Percentiles rank a stretch among this genome's conserved stretches.
These are phyloP conservation scores for Linum usitatissimum DNA, from an alignment of 345 rosid species.

Conservation along the genomic window DNA sequence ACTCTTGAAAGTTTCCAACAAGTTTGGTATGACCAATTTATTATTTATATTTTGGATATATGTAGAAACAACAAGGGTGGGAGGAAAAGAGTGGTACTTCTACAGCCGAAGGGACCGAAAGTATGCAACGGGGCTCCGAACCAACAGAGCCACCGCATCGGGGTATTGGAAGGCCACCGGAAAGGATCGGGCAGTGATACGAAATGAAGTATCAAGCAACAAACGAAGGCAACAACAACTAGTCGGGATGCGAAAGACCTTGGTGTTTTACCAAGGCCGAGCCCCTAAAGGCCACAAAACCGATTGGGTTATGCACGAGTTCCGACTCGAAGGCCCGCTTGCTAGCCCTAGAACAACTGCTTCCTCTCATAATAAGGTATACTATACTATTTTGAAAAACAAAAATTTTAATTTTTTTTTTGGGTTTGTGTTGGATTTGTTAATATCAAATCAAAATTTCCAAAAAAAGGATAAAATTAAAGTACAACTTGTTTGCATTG, in stretches of 20 bases:
- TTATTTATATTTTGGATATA: no score
- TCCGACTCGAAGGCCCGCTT: conserved; percentile 50
- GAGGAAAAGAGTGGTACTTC: conserved; percentile 85
- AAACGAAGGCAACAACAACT: conserved; percentile 9
- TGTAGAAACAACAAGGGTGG: conserved; percentile 63
- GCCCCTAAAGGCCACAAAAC: conserved; percentile 82
- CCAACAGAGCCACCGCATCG: conserved; percentile 69
- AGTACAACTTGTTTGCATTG: neutral
- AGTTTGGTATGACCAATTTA: no score
- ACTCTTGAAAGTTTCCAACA: no score
- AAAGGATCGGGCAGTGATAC: conserved; percentile 45
- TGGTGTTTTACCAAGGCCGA: conserved; percentile 86
- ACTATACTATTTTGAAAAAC: neutral
- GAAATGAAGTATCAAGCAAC: conserved; percentile 24
- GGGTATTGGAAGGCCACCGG: conserved; percentile 99
- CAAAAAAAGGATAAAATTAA: no score
- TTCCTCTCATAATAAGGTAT: conserved; percentile 32
- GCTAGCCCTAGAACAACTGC: conserved; percentile 19
- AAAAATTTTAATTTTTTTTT: no score
- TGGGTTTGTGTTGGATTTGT: no score
- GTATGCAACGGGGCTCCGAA: conserved; percentile 83
- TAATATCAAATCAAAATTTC: no score
- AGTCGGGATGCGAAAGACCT: conserved; percentile 88
- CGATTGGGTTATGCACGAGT: conserved; percentile 95
- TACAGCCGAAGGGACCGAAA: conserved; percentile 77